Conservation (phyloP, 2,329 filamentous ascomycete species). For the Aureobasidium sp. region DNA sequence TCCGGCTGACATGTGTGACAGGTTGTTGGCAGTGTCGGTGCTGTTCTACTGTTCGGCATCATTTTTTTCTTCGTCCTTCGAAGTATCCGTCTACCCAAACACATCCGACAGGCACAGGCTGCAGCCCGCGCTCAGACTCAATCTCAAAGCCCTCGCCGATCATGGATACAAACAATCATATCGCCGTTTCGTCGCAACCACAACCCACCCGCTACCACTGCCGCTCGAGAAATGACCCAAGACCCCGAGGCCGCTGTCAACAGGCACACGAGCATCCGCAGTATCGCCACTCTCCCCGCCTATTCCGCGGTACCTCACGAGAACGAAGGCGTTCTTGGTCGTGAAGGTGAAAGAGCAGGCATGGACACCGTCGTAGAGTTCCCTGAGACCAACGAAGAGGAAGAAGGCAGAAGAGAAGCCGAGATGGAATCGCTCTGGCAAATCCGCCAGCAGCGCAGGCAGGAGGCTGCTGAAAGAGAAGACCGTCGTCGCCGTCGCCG, state of each 20-base stretch:
- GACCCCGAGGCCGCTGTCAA: conserved; percentile 45
- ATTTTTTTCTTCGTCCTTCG: conserved; percentile 12
- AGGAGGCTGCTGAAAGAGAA: conserved; percentile 68
- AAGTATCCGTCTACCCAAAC: background rate
- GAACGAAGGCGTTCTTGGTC: conserved; percentile 71
- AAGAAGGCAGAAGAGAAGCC: conserved; percentile 69
- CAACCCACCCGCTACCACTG: background rate
- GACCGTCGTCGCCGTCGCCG: conserved; percentile 59
- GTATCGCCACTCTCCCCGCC: conserved; percentile 85
- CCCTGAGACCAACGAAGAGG: conserved; percentile 68
- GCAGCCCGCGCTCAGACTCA: background rate
- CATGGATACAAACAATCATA: background rate
- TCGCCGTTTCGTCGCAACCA: conserved; percentile 1
- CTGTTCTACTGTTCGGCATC: conserved; percentile 12
- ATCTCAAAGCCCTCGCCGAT: background rate
- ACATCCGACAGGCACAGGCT: background rate
- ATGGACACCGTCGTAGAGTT: conserved; percentile 86
- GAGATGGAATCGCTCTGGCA: conserved; percentile 93
- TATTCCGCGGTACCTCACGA: conserved; percentile 67
- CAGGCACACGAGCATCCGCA: conserved; percentile 76
- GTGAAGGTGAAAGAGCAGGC: conserved; percentile 84
- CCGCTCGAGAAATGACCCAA: background rate
- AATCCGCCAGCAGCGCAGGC: conserved; percentile 68
- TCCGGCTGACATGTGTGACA: background rate
- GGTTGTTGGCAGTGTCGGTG: conserved; percentile 14